These are phyloP conservation scores for Planoprotostelium fungivorum DNA, from an alignment of 78 protist species.

Conservation along the genomic window DNA sequence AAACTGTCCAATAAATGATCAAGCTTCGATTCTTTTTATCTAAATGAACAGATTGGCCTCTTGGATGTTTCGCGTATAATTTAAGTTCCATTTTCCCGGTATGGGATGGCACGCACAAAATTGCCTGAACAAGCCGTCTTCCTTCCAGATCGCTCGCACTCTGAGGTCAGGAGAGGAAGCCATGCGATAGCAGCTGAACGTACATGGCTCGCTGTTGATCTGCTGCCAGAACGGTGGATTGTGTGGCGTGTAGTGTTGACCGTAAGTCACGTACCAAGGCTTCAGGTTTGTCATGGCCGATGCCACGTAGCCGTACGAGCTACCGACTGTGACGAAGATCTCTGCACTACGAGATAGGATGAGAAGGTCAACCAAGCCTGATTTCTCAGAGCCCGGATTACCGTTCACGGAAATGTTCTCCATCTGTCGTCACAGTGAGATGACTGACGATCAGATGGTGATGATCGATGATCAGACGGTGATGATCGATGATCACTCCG, in stretches of 20 bases:
- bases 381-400: neutral
- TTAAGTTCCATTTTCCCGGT: neutral
- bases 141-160: neutral
- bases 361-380: neutral
- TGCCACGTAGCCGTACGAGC: neutral
- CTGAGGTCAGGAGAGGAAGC: neutral
- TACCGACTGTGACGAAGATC: neutral
- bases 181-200: neutral
- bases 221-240: neutral
- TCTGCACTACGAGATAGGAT: neutral
- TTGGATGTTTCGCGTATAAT: neutral
- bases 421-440: too few species aligned
- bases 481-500: too few species aligned
- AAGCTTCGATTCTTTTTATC: too few species aligned
- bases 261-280: neutral
- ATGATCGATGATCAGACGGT: too few species aligned
- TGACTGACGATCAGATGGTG: too few species aligned
- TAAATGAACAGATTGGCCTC: too few species aligned
- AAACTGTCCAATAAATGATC: neutral
- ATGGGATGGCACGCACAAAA: neutral
- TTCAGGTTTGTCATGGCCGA: neutral
- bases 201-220: neutral
- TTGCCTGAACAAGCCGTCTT: neutral
- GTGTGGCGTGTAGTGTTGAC: neutral
- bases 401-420: neutral